Conservation (phyloP, 306 rosid species). For the Quercus wislizeni region DNA sequence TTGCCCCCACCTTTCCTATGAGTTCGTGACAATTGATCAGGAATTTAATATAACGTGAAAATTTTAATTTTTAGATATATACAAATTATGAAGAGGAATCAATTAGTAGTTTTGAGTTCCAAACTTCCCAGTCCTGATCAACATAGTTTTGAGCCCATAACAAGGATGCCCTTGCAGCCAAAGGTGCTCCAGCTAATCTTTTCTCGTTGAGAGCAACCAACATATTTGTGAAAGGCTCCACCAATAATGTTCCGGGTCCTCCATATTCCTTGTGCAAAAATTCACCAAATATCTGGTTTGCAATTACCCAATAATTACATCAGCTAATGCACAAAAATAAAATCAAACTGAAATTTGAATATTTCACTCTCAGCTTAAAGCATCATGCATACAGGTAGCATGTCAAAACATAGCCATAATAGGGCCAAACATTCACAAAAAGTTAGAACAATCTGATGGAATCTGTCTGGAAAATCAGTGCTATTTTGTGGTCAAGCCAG, state of each 20-base stretch:
- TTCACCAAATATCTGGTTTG: conserved; percentile 50
- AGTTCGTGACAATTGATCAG: conserved; percentile 21
- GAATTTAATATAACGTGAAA: conserved; percentile 23
- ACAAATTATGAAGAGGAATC: conserved; percentile 6
- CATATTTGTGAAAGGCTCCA: conserved; percentile 56
- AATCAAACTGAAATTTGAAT: conserved; percentile 27
- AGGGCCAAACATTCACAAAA: conserved; percentile 44
- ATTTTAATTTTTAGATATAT: not conserved
- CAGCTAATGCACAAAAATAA: conserved; percentile 7
- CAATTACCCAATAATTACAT: conserved; percentile 17
- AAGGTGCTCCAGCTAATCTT: conserved; percentile 40
- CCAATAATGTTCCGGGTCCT: conserved; percentile 57
- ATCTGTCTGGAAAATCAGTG: conserved; percentile 32
- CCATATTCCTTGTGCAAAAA: conserved; percentile 52
- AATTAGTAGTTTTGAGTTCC: conserved; percentile 40
- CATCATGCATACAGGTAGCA: conserved; percentile 30
- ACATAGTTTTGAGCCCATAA: conserved; percentile 67
- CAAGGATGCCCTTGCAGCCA: conserved; percentile 64
- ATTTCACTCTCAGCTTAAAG: conserved; percentile 29
- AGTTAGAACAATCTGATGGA: conserved; percentile 30
- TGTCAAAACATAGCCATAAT: conserved; percentile 38
- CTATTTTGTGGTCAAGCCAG: conserved; percentile 12
- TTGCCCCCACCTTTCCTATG: conserved; percentile 24
- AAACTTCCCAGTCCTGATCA: conserved; percentile 51
- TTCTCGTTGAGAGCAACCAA: conserved; percentile 41